Base-by-base conservation (phyloP, 1,284 basidiomycete genomes). In the Irpex lacteus region DNA sequence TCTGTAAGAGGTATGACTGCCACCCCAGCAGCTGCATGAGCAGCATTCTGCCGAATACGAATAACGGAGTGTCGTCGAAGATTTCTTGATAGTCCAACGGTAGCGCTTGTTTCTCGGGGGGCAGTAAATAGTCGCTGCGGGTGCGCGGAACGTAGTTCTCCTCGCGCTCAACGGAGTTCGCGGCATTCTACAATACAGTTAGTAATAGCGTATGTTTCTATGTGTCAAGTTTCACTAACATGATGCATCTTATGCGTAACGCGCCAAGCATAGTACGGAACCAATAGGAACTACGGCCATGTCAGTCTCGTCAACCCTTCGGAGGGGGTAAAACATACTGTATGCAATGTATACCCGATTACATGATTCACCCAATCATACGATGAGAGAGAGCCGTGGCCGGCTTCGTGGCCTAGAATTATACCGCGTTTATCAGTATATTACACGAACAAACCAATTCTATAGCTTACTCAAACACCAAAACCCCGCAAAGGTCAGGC, bases 1-100 rank as follows among this genome's bases (percentile, higher is more conserved):
- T 93, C 57, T 77, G 78, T 66, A 87, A 73, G n/a, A 95, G 81
- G 78, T 94, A 94, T 63, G 82, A 77, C 63, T 88, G 90, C 88
- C 89, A 92, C 36, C 89, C 89, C 47, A 80, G 76, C 71, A 85
- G 76, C 71, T 90, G 82, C 82, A 90, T 90, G 19, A 86, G 69
- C 58, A 91, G 65, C 75, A 91, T 81, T 69, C 86, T 83, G 64
- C 74, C 68, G 49, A 92, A 78, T 37, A 85, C 87, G 74, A 84
- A 90, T 8, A 93, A 72, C 0, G 92, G 92, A 2, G 91, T 88
- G 70, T 95, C 84, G 60, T 83, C 83, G 60, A 85, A 82, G 18
- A 83, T 74, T 52, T 84, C 83, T 53, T 80, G 77, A 65, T 83
- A 84, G 66, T 83, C 81, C 15, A 71, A 63, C 26, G 70, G 60